Base-by-base conservation (phyloP, 2,329 filamentous ascomycete genomes). In the Claviceps cyperi region DNA sequence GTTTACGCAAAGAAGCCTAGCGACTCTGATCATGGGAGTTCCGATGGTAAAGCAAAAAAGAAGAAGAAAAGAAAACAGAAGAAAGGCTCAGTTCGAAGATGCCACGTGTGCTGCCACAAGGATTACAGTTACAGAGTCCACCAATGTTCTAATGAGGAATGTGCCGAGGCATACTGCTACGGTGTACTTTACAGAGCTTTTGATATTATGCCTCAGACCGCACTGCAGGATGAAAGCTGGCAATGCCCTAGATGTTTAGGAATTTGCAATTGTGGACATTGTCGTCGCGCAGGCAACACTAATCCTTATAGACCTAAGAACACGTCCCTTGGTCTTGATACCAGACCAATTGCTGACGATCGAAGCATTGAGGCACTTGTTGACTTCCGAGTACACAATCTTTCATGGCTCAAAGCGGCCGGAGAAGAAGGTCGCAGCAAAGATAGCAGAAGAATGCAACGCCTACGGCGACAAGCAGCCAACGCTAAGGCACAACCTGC, bases 101-200 rank as follows among this genome's bases (percentile, higher is more conserved):
- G 92, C 59, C 92, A 97, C 62, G 83, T 94, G 8, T 96, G 91
- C 65, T 80, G 78, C 51, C 79, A 86, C 60, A 78, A 81, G 43
- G 87, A 96, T 59, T 83, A 85, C 48, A 80, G 75, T 19, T 96
- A 94, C 78, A 90, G 88, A 59, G 79, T 95, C 54, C 87, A 87
- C 2, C 77, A 80, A 48, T 98, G 92, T 65, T 81, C 80, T 0
- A 81, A 72, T 38, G 68, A 69, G 2, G 77, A 75, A 8, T 97
- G 92, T 60, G 73, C 76, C 13, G 74, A 85, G 50, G 80, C 78
- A 0, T 98, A 94, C 62, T 97, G 92, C 64, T 98, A 94, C 61
- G 91, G 91, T n/a, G 84, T 84, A 15, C 73, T 98, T 1, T 97
- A 89, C 67, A 77, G 92, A 50, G 90, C 87, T 0, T 95, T 95